A percentile compares a stretch with the other conserved stretches of the same genome.
These are phyloP conservation scores for Naumovozyma dairenensis DNA, from an alignment of 805 yeast genomes.

Conservation along the genomic window DNA sequence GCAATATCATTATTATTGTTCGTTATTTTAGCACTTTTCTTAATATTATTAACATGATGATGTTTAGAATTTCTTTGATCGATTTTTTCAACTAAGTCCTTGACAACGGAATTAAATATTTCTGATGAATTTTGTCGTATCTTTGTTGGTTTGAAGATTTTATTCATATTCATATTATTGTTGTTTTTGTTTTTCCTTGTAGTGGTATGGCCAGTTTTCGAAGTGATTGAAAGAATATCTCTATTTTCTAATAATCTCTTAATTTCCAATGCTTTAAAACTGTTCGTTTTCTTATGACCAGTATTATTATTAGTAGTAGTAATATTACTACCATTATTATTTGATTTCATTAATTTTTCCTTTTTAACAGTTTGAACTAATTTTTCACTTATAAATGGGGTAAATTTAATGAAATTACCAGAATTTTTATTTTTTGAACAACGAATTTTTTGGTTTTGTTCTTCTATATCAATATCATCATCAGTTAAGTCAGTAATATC, in stretches of 20 bases:
- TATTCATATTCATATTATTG: too few relatives aligned
- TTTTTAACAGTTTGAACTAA: conserved; percentile 25
- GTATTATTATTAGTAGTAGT: conserved; percentile 1
- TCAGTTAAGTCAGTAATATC: background rate
- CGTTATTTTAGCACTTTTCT: background rate
- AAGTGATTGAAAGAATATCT: conserved; percentile 21
- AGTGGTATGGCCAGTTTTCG: conserved; percentile 15
- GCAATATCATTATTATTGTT: conserved; percentile 8
- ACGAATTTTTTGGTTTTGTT: background rate
- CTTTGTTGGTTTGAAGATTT: too few relatives aligned
- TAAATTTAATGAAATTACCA: conserved; percentile 8
- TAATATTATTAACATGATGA: too few relatives aligned
- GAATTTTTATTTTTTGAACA: background rate
- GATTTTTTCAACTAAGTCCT: too few relatives aligned
- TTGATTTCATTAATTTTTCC: conserved; percentile 3
- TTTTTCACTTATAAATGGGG: conserved; percentile 12
- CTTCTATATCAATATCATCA: background rate
- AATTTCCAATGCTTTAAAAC: conserved; percentile 29
- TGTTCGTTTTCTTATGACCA: conserved; percentile 28
- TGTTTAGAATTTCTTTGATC: too few relatives aligned
- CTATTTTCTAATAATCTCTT: conserved; percentile 25
- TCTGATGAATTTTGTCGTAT: too few relatives aligned
- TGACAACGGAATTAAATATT: too few relatives aligned
- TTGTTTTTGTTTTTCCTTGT: too few relatives aligned
- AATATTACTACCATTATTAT: background rate